A percentile compares a stretch with the other conserved stretches of the same genome.
Evolutionary conservation across 2,329 filamentous ascomycete species (phyloP).

Genomic region (Cadophora gregata): DNA sequence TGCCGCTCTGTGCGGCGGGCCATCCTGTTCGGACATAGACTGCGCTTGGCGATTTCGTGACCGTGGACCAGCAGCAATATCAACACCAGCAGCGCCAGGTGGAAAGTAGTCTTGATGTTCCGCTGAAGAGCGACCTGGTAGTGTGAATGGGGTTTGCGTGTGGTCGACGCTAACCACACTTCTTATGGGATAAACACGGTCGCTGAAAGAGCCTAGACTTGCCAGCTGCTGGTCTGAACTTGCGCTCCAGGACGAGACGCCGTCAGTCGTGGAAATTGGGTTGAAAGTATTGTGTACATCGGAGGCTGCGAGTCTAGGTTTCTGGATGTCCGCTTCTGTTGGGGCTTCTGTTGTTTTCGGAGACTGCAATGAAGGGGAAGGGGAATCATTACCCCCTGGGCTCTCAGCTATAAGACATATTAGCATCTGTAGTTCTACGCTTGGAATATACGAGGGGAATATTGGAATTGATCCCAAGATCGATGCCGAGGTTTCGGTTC

Average conservation of each 20-base stretch:
- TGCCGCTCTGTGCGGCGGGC: neutral
- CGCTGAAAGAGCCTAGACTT: slow-evolving; percentile 29
- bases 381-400: neutral
- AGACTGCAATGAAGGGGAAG: slow-evolving; percentile 3
- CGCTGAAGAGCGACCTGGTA: slow-evolving; percentile 25
- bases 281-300: slow-evolving; percentile 23
- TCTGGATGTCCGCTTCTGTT: neutral
- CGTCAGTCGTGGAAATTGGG: slow-evolving; percentile 14
- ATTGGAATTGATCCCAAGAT: neutral
- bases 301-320: slow-evolving; percentile 19
- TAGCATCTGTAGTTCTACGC: neutral
- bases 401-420: neutral
- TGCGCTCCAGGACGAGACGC: slow-evolving; percentile 29
- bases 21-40: slow-evolving; percentile 16
- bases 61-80: slow-evolving; percentile 3
- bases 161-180: slow-evolving; percentile 41
- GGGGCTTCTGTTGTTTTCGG: neutral
- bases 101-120: slow-evolving; percentile 36
- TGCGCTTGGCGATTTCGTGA: slow-evolving; percentile 11
- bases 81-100: slow-evolving; percentile 20
- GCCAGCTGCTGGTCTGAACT: slow-evolving; percentile 33
- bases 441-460: neutral
- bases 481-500: neutral
- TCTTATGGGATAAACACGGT: slow-evolving; percentile 41
- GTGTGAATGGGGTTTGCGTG: slow-evolving; percentile 34